A percentile compares a stretch with the other conserved stretches of the same genome.
These are phyloP conservation scores for Primulina tabacum DNA, from an alignment of 257 asterid species.

Conservation along the genomic window DNA sequence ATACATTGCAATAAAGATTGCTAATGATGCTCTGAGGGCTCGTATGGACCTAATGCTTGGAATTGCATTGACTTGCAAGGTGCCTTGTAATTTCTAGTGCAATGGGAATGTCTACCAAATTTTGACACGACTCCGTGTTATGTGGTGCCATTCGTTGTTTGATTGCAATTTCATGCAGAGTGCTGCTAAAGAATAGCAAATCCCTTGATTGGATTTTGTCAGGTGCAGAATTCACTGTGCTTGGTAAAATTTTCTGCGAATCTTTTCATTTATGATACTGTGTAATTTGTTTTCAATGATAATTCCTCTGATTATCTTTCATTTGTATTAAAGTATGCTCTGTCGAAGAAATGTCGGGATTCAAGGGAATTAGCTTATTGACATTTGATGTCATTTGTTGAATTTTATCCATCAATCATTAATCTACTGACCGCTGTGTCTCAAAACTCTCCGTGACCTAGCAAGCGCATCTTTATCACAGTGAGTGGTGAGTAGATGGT, in stretches of 20 bases:
- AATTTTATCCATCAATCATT: neutral
- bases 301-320: neutral
- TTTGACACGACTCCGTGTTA: neutral
- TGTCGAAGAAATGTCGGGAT: neutral
- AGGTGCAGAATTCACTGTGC: constrained; percentile 19
- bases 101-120: neutral
- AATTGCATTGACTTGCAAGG: constrained; percentile 4
- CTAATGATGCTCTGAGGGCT: neutral
- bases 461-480: neutral
- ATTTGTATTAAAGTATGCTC: neutral
- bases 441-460: neutral
- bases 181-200: constrained; percentile 2
- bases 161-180: constrained; percentile 1
- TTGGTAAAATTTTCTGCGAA: neutral
- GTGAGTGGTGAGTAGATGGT: neutral
- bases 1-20: neutral
- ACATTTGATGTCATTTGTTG: neutral
- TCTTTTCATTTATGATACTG: neutral
- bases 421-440: neutral
- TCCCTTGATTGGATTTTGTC: constrained; percentile 6
- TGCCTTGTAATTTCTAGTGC: neutral
- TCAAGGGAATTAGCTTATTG: neutral
- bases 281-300: neutral
- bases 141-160: neutral
- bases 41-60: neutral